A percentile compares a stretch with the other conserved stretches of the same genome.
These are phyloP conservation scores for Lachnellula suecica DNA, from an alignment of 2,329 filamentous ascomycete species.

Conservation along the genomic window DNA sequence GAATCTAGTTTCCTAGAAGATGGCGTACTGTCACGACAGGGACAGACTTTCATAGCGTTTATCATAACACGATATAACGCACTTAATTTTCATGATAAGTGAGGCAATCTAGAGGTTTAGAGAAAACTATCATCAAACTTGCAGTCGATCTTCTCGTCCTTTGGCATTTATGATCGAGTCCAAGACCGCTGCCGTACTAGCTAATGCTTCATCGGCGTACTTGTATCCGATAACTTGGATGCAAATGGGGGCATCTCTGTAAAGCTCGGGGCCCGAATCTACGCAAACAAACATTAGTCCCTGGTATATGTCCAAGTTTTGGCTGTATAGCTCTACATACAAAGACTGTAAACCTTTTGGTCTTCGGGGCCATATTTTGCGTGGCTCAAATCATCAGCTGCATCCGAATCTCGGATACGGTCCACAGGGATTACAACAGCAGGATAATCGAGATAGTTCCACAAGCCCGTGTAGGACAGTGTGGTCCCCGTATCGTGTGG, in stretches of 20 bases:
- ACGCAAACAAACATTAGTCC: constrained; percentile 12
- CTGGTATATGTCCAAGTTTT: too few relatives aligned
- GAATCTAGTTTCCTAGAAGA: too few relatives aligned
- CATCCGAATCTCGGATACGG: constrained; percentile 25
- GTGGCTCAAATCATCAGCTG: constrained; percentile 25
- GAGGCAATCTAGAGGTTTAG: too few relatives aligned
- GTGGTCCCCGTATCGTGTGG: constrained; percentile 40
- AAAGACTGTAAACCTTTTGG: constrained; percentile 24
- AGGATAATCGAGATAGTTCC: constrained; percentile 58
- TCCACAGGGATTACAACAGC: constrained; percentile 50
- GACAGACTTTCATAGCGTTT: too few relatives aligned
- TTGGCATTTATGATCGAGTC: constrained; percentile 30
- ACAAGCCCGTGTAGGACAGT: constrained; percentile 55
- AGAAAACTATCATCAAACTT: too few relatives aligned
- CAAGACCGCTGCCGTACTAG: constrained; percentile 25
- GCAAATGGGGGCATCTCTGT: constrained; percentile 28
- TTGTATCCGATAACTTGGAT: constrained; percentile 34
- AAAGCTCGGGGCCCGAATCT: constrained; percentile 33
- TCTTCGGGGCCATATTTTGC: constrained; percentile 28
- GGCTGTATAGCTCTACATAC: too few relatives aligned
- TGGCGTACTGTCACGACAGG: too few relatives aligned
- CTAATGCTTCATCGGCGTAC: constrained; percentile 31
- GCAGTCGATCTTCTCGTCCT: too few relatives aligned
- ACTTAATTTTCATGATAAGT: too few relatives aligned
- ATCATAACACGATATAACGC: too few relatives aligned